These are phyloP conservation scores for Daldinia decipiens DNA, from an alignment of 495 filamentous ascomycete species.

Conservation along the genomic window DNA sequence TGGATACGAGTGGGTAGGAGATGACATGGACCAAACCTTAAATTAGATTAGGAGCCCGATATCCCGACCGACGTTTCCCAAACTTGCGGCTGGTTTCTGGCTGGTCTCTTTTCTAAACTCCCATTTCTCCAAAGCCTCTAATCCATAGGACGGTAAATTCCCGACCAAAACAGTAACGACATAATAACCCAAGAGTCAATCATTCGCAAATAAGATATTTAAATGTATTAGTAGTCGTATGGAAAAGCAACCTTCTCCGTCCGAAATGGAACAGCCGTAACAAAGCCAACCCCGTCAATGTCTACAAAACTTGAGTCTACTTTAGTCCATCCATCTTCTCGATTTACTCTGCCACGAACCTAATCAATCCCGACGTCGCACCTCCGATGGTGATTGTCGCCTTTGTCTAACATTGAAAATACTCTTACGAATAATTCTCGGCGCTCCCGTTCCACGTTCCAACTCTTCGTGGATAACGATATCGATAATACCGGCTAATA, in stretches of 20 bases:
- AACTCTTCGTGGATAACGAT: constrained; percentile 14
- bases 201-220: constrained; percentile 21
- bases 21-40: constrained; percentile 27
- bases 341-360: constrained; percentile 30
- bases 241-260: constrained; percentile 9
- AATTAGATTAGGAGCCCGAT: constrained; percentile 39
- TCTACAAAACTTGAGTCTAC: constrained; percentile 16
- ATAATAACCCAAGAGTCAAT: constrained; percentile 15
- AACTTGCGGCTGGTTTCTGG: constrained; percentile 14
- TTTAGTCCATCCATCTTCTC: constrained; percentile 25
- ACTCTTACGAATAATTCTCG: constrained; percentile 1
- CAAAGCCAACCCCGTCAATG: constrained; percentile 11
- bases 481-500: constrained; percentile 21
- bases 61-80: constrained; percentile 35
- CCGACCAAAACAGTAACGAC: constrained; percentile 9
- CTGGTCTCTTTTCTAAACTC: constrained; percentile 14
- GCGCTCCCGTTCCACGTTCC: constrained; percentile 4
- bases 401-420: constrained; percentile 41
- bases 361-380: constrained; percentile 38
- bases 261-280: constrained; percentile 42
- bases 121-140: constrained; percentile 17
- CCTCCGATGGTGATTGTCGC: constrained; percentile 43
- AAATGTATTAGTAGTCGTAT: constrained; percentile 36
- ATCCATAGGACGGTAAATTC: constrained; percentile 1
- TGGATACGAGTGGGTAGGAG: constrained; percentile 9